These are phyloP conservation scores for Plantago ovata DNA, from an alignment of 257 asterid species.

Conservation along the genomic window DNA sequence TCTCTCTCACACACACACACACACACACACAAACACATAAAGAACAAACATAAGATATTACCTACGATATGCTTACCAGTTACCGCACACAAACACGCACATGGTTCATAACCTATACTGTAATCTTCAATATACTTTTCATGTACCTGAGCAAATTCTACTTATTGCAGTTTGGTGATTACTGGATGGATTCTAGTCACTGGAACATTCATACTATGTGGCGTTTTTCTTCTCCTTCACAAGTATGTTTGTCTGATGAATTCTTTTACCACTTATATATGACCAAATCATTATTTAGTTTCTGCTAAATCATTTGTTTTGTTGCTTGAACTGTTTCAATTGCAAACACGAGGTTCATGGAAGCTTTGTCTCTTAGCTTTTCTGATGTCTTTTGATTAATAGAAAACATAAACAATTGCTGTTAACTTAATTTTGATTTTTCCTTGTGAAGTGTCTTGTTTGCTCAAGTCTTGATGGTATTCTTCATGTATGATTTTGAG, in stretches of 20 bases:
- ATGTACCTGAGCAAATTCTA: background rate
- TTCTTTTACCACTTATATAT: background rate
- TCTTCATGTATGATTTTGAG: no score
- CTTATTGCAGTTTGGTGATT: conserved; percentile 71
- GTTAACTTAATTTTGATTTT: no score
- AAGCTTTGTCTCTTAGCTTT: no score
- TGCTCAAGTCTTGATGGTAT: no score
- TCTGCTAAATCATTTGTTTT: background rate
- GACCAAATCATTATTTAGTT: background rate
- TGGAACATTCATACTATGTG: conserved; percentile 76
- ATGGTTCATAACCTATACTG: background rate
- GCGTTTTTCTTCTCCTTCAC: conserved; percentile 83
- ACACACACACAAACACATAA: background rate
- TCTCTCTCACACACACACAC: background rate
- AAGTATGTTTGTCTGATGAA: conserved; percentile 37
- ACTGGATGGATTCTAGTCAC: conserved; percentile 89
- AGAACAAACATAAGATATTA: no score
- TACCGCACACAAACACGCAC: background rate
- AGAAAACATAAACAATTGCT: no score
- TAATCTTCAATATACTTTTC: background rate
- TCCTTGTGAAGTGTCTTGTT: no score
- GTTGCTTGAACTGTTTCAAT: background rate
- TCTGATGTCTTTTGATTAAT: no score
- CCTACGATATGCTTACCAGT: no score
- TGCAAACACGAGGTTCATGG: background rate